phyloP scores from a whole-genome alignment of 2,329 filamentous ascomycete species.

The Sclerotinia borealis region DNA sequence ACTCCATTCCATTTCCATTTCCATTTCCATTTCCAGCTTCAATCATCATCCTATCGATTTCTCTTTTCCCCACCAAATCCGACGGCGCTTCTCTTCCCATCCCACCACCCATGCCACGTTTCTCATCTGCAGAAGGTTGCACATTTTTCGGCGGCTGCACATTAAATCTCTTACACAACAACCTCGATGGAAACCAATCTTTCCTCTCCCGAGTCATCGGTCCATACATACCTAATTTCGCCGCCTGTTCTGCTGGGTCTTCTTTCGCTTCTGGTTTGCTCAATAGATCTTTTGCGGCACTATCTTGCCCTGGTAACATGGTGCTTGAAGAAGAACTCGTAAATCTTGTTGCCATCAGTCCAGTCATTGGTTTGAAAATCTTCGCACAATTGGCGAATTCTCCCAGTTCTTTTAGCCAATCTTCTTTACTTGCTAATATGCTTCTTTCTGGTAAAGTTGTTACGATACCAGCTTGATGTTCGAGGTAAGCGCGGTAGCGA shows the following conservation, averaged over 20 bases:
- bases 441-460: conserved; percentile 49
- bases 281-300: conserved; percentile 38
- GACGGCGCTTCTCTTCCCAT: conserved; percentile 23
- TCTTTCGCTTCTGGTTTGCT: conserved; percentile 49
- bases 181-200: conserved; percentile 71
- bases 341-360: conserved; percentile 89
- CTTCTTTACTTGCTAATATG: conserved; percentile 49
- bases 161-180: conserved; percentile 93
- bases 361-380: conserved; percentile 88
- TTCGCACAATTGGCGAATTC: conserved; percentile 67
- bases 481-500: conserved; percentile 79
- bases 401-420: conserved; percentile 72
- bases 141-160: conserved; percentile 71
- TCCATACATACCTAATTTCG: conserved; percentile 88
- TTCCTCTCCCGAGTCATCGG: conserved; percentile 68
- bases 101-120: conserved; percentile 23
- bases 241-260: conserved; percentile 80
- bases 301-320: conserved; percentile 28
- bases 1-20: conserved; percentile 27
- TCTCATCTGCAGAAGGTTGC: conserved; percentile 37
- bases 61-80: conserved; percentile 47
- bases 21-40: conserved; percentile 35
- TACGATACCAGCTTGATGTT: conserved; percentile 62
- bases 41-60: conserved; percentile 49
- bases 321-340: conserved; percentile 54